These are phyloP conservation scores for Alternaria hordeiaustralica DNA, from an alignment of 2,329 filamentous ascomycete genomes.

Conservation along the genomic window DNA sequence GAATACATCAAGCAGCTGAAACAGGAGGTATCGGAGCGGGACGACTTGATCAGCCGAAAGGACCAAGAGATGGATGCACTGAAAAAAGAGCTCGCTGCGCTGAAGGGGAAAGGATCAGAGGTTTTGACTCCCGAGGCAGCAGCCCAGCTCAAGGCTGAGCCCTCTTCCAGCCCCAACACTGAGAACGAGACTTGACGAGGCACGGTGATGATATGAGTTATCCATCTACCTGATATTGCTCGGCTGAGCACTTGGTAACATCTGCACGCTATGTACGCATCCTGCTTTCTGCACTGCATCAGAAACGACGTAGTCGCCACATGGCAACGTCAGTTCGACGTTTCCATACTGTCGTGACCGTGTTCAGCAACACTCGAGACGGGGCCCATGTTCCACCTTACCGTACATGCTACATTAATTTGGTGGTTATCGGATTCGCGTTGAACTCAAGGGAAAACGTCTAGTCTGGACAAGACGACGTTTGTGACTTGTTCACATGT, in stretches of 20 bases:
- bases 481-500: neutral
- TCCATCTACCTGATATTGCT: neutral
- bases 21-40: constrained; percentile 71
- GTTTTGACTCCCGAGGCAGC: constrained; percentile 10
- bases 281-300: neutral
- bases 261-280: neutral
- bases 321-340: neutral
- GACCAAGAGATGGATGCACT: constrained; percentile 64
- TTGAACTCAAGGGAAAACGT: neutral
- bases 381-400: neutral
- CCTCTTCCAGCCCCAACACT: constrained; percentile 16
- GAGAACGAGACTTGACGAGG: constrained; percentile 20
- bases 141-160: constrained; percentile 20
- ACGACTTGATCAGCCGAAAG: constrained; percentile 67
- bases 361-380: neutral
- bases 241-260: neutral
- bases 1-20: constrained; percentile 90
- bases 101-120: constrained; percentile 30
- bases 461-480: neutral
- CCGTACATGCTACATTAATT: neutral
- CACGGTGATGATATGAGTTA: neutral
- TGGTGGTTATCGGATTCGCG: neutral
- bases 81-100: constrained; percentile 58
- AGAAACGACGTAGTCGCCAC: neutral
- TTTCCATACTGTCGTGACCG: neutral